Evolutionary conservation across 345 rosid genomes (phyloP).

Genomic region (Iberis pinnata): DNA sequence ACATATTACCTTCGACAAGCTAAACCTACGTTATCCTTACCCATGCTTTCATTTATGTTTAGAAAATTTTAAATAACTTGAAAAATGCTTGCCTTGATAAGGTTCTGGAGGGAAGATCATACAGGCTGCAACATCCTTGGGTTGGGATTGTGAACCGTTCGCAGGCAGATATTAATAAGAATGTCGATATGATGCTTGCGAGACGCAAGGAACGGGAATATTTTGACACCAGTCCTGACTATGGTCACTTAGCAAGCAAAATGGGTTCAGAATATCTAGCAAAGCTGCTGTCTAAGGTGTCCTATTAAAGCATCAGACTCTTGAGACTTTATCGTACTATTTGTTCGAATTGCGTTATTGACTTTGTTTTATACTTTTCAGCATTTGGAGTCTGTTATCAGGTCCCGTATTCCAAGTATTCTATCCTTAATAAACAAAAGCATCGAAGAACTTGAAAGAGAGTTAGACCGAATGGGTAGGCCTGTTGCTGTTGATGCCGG

Average conservation of each 20-base stretch:
- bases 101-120: constrained; percentile 97
- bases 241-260: constrained; percentile 79
- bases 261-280: constrained; percentile 99
- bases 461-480: constrained; percentile 80
- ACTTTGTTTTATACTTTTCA: constrained; percentile 29
- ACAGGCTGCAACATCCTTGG: constrained; percentile 84
- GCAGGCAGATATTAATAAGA: constrained; percentile 92
- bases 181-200: constrained; percentile 81
- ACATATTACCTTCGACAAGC: neutral
- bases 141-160: constrained; percentile 98
- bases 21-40: neutral
- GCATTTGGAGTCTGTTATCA: constrained; percentile 87
- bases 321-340: neutral
- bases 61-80: neutral
- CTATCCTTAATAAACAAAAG: constrained; percentile 76
- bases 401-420: constrained; percentile 83
- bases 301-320: neutral
- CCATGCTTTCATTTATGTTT: neutral
- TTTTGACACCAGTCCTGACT: constrained; percentile 88
- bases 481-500: constrained; percentile 91
- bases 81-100: constrained; percentile 17
- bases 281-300: constrained; percentile 85
- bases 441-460: constrained; percentile 85
- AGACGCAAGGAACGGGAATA: constrained; percentile 80
- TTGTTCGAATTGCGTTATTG: neutral